phyloP scores from a whole-genome alignment of 106 monocot species.

The Dendrobium catenatum region DNA sequence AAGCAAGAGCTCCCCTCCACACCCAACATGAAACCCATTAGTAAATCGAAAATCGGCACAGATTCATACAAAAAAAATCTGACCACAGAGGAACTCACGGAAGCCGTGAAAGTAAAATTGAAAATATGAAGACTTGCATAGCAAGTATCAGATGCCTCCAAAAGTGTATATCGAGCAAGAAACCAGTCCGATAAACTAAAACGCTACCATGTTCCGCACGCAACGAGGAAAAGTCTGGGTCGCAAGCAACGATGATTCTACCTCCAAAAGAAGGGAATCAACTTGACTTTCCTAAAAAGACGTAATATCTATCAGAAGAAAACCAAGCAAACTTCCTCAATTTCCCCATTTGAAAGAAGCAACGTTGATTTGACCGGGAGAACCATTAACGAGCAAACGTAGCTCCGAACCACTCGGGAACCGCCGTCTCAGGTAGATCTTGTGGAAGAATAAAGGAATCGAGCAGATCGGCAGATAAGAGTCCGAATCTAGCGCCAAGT shows the following conservation, averaged over 20 bases:
- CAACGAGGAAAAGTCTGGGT: background rate
- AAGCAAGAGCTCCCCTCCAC: background rate
- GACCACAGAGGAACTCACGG: background rate
- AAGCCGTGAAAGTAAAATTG: background rate
- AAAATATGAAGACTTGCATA: background rate
- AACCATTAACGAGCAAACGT: background rate
- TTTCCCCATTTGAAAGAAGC: background rate
- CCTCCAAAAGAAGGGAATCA: background rate
- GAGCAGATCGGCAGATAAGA: background rate
- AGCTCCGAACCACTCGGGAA: background rate
- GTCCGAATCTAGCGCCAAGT: background rate
- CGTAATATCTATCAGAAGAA: background rate
- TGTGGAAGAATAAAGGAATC: background rate
- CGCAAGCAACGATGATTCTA: background rate
- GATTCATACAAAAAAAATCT: background rate
- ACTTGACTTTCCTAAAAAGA: background rate
- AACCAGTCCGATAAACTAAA: background rate
- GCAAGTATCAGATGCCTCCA: background rate
- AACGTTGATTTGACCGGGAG: background rate
- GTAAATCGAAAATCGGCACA: background rate
- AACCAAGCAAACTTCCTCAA: background rate
- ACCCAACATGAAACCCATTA: background rate
- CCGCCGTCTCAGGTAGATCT: background rate
- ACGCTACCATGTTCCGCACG: background rate
- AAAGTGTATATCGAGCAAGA: slow-evolving; percentile 1